phyloP scores from a whole-genome alignment of 371 early-diverging fungal genomes.

The Thermomucor indicae-seudaticae region DNA sequence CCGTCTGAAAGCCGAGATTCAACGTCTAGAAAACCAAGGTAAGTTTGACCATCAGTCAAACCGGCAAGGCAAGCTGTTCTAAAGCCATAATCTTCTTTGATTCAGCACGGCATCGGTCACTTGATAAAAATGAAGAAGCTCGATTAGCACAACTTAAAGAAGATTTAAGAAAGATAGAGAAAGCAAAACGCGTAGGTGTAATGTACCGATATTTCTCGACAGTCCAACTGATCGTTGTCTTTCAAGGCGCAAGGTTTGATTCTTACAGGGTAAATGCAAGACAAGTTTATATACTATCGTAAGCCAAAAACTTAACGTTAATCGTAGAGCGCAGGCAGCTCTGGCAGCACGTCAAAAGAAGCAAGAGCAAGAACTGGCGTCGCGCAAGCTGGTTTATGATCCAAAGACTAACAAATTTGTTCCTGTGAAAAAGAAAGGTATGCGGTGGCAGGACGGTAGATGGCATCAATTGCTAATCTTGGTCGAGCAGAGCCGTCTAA shows the following conservation, averaged over 20 bases:
- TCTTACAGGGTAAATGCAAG: background rate
- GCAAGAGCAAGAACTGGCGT: constrained; percentile 29
- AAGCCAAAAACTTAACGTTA: background rate
- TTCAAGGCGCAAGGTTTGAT: constrained; percentile 3
- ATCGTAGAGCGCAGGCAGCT: constrained; percentile 33
- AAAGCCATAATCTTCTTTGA: background rate
- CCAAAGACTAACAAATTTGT: constrained; percentile 41
- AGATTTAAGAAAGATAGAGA: constrained; percentile 43
- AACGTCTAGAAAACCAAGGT: constrained; percentile 46
- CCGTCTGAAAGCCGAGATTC: constrained; percentile 38
- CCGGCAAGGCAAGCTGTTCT: background rate
- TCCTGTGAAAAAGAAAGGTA: constrained; percentile 38
- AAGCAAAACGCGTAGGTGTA: too few relatives aligned
- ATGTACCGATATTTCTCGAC: too few relatives aligned
- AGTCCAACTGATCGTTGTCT: too few relatives aligned
- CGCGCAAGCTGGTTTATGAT: constrained; percentile 43
- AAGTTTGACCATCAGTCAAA: constrained; percentile 1
- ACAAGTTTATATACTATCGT: background rate
- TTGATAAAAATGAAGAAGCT: constrained; percentile 47
- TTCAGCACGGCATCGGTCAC: constrained; percentile 29
- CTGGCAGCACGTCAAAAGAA: constrained; percentile 32
- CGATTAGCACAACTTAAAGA: constrained; percentile 39
- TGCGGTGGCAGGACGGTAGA: background rate
- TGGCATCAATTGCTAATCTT: background rate
- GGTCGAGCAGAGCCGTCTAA: background rate